A percentile compares a stretch with the other conserved stretches of the same genome.
Evolutionary conservation across 768 basidiomycete genomes (phyloP).

Genomic region (Scleroderma bovista): DNA sequence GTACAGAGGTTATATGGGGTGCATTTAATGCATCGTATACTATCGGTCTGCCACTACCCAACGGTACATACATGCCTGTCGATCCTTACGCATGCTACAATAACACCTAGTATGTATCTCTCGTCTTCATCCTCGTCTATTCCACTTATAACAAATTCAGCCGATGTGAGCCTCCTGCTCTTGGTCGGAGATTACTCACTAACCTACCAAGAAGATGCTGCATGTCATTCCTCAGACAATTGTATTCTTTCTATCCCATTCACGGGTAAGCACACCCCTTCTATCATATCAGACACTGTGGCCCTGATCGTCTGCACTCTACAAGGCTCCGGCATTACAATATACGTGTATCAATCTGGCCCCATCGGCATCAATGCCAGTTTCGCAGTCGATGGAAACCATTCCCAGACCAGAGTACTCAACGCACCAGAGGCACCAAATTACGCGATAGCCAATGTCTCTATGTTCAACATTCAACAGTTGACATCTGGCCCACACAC

Average conservation of each 20-base stretch:
- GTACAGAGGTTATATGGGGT: slow-evolving; percentile 19
- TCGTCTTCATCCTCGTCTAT: neutral
- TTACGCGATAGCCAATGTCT: slow-evolving; percentile 17
- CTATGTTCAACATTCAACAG: slow-evolving; percentile 21
- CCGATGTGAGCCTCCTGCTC: slow-evolving; percentile 10
- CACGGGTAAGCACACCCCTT: slow-evolving; percentile 11
- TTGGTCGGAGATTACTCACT: neutral
- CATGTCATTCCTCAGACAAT: slow-evolving; percentile 12
- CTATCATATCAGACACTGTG: neutral
- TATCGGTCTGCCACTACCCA: slow-evolving; percentile 16
- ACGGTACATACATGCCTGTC: slow-evolving; percentile 13
- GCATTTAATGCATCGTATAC: slow-evolving; percentile 9
- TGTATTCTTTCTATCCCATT: slow-evolving; percentile 19
- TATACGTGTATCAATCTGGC: slow-evolving; percentile 20
- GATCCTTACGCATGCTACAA: slow-evolving; percentile 20
- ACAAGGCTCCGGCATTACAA: slow-evolving; percentile 17
- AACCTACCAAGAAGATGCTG: slow-evolving; percentile 10
- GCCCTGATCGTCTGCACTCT: neutral
- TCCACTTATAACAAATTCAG: slow-evolving; percentile 6
- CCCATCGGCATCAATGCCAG: slow-evolving; percentile 20
- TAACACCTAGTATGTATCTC: slow-evolving; percentile 15
- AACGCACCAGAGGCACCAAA: slow-evolving; percentile 13
- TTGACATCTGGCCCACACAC: slow-evolving; percentile 12
- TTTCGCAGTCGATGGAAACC: slow-evolving; percentile 10
- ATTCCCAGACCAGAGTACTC: slow-evolving; percentile 11